Evolutionary conservation across 2,329 filamentous ascomycete genomes (phyloP).

Genomic region (Exophiala sp.): DNA sequence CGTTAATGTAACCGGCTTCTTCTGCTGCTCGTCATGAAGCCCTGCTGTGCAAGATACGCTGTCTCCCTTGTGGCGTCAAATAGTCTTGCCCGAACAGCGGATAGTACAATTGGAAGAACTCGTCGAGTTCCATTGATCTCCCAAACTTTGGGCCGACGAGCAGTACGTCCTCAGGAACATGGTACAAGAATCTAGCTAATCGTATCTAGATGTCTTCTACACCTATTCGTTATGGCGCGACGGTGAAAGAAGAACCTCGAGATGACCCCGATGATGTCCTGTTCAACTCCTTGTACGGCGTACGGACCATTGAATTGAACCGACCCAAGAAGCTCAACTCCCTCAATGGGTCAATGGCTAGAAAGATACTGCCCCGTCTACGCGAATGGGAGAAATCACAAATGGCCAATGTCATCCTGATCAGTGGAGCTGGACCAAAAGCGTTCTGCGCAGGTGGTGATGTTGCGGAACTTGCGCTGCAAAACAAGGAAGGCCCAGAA

Average conservation of each 20-base stretch:
- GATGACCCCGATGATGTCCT: conserved; percentile 88
- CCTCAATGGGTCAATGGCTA: conserved; percentile 88
- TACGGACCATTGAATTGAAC: conserved; percentile 91
- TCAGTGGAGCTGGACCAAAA: conserved; percentile 81
- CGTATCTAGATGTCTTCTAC: conserved; percentile 43
- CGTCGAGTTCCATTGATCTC: conserved; percentile 8
- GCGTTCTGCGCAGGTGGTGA: conserved; percentile 94
- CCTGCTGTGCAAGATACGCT: conserved; percentile 27
- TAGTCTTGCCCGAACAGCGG: conserved; percentile 8
- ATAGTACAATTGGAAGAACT: conserved; percentile 3
- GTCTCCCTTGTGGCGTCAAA: conserved; percentile 18
- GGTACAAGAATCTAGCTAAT: conserved; percentile 6
- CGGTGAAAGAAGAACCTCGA: conserved; percentile 54
- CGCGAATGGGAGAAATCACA: conserved; percentile 94
- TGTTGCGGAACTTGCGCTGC: conserved; percentile 71
- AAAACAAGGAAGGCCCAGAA: conserved; percentile 64
- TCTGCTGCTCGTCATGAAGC: conserved; percentile 24
- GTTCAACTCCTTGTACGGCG: conserved; percentile 82
- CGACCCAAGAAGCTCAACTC: conserved; percentile 88
- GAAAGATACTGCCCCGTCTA: conserved; percentile 86
- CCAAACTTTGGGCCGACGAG: conserved; percentile 10
- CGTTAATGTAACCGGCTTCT: conserved; percentile 2
- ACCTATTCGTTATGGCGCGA: conserved; percentile 8
- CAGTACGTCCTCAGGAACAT: conserved; percentile 4
- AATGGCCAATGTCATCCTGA: conserved; percentile 84